A percentile compares a stretch with the other conserved stretches of the same genome.
These are phyloP conservation scores for Penicillium sp. DNA, from an alignment of 2,329 filamentous ascomycete genomes.

Conservation along the genomic window DNA sequence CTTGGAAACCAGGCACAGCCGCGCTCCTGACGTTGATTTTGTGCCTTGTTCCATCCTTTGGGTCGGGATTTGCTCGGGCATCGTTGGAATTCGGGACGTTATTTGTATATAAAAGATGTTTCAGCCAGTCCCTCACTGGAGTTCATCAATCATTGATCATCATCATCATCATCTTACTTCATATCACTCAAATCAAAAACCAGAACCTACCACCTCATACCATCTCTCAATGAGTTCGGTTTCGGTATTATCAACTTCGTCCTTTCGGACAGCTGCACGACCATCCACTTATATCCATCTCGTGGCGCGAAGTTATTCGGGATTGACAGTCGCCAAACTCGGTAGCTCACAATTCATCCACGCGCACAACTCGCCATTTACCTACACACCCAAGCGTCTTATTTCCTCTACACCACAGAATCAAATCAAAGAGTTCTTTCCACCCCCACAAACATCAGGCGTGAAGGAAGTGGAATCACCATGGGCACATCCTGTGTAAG, in stretches of 20 bases:
- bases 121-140: neutral
- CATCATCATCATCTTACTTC: neutral
- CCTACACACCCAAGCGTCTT: constrained; percentile 9
- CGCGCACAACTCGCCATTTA: constrained; percentile 4
- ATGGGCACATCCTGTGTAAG: constrained; percentile 49
- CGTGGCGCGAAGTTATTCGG: constrained; percentile 26
- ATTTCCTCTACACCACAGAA: constrained; percentile 19
- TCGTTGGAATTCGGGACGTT: constrained; percentile 1
- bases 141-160: neutral
- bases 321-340: constrained; percentile 19
- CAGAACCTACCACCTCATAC: neutral
- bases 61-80: constrained; percentile 4
- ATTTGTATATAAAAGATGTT: neutral
- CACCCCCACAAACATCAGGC: constrained; percentile 9
- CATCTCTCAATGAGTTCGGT: constrained; percentile 30
- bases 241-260: constrained; percentile 25
- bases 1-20: constrained; percentile 10
- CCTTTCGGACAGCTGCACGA: constrained; percentile 29
- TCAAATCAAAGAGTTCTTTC: constrained; percentile 21
- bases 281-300: constrained; percentile 28
- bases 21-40: neutral
- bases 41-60: neutral
- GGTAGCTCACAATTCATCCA: constrained; percentile 17
- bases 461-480: constrained; percentile 19
- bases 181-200: neutral